phyloP scores from a whole-genome alignment of 2,329 filamentous ascomycete species.

The Alternaria longipes region DNA sequence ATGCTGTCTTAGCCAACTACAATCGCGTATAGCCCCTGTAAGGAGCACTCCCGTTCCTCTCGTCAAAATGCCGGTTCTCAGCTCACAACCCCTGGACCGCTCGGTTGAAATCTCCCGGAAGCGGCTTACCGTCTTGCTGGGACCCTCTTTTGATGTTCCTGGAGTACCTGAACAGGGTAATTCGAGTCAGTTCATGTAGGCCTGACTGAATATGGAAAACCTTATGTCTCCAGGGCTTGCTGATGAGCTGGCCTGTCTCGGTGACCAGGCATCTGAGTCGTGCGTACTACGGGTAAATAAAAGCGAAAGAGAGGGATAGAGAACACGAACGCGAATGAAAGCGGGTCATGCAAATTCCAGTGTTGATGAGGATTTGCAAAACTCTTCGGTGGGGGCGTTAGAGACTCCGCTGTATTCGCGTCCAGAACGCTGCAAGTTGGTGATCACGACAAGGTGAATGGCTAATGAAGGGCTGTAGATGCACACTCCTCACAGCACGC shows the following conservation, averaged over 20 bases:
- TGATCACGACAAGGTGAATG: not conserved
- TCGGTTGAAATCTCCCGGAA: slow-evolving; percentile 23
- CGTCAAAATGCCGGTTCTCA: slow-evolving; percentile 10
- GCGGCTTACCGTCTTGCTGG: slow-evolving; percentile 18
- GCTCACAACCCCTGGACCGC: slow-evolving; percentile 20
- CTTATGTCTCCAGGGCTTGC: not conserved
- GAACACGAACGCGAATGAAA: slow-evolving; percentile 16
- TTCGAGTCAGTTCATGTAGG: slow-evolving; percentile 16
- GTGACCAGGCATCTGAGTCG: slow-evolving; percentile 12
- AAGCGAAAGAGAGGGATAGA: slow-evolving; percentile 12
- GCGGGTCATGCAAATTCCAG: slow-evolving; percentile 2
- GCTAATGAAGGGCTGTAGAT: not conserved
- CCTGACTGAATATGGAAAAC: slow-evolving; percentile 3
- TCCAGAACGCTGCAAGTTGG: slow-evolving; percentile 3
- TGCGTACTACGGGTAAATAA: slow-evolving; percentile 8
- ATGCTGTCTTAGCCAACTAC: slow-evolving; percentile 1
- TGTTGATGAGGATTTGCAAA: slow-evolving; percentile 1
- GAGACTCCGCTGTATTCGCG: not conserved
- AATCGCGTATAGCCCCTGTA: not conserved
- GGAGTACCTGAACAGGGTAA: slow-evolving; percentile 9
- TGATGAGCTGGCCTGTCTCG: slow-evolving; percentile 2
- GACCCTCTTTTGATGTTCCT: slow-evolving; percentile 4
- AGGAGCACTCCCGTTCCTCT: slow-evolving; percentile 5
- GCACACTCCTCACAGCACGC: not conserved
- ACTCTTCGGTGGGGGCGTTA: not conserved